Evolutionary conservation across 176 grass and related monocot genomes (phyloP).

Genomic region (Aegilops umbellulata): DNA sequence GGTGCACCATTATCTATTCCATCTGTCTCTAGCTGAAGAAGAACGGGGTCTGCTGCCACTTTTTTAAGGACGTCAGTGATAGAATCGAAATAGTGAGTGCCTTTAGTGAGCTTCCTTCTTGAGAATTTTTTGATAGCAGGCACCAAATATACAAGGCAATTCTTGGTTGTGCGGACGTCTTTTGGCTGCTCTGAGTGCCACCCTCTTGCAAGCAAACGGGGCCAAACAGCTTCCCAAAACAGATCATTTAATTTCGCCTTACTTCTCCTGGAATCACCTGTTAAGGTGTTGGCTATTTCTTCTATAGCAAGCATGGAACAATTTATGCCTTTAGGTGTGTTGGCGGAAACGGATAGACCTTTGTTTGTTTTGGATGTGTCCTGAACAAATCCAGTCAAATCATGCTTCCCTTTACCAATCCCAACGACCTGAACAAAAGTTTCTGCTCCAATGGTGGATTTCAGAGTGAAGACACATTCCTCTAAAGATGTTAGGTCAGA

Average conservation of each 20-base stretch:
- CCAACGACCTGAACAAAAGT: constrained; percentile 49
- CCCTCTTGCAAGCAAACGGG: constrained; percentile 59
- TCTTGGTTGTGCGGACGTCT: constrained; percentile 42
- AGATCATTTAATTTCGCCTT: constrained; percentile 62
- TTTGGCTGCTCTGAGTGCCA: constrained; percentile 78
- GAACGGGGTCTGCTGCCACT: constrained; percentile 46
- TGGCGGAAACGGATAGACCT: background rate
- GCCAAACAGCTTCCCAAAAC: constrained; percentile 73
- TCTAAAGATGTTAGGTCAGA: constrained; percentile 41
- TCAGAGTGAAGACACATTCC: constrained; percentile 55
- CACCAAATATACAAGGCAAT: constrained; percentile 52
- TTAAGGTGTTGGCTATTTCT: constrained; percentile 61
- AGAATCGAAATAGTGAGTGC: constrained; percentile 62
- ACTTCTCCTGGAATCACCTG: constrained; percentile 62
- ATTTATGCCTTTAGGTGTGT: constrained; percentile 50
- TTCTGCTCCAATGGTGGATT: constrained; percentile 45
- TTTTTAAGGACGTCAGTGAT: constrained; percentile 56
- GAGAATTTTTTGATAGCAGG: constrained; percentile 54
- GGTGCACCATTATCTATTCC: background rate
- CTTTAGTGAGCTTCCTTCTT: constrained; percentile 54
- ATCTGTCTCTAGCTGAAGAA: constrained; percentile 54
- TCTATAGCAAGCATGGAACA: constrained; percentile 43
- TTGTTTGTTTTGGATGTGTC: constrained; percentile 51
- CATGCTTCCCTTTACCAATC: constrained; percentile 63
- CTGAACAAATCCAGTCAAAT: constrained; percentile 46